phyloP scores from a whole-genome alignment of 805 yeast species.

The Suhomyces sp. region DNA sequence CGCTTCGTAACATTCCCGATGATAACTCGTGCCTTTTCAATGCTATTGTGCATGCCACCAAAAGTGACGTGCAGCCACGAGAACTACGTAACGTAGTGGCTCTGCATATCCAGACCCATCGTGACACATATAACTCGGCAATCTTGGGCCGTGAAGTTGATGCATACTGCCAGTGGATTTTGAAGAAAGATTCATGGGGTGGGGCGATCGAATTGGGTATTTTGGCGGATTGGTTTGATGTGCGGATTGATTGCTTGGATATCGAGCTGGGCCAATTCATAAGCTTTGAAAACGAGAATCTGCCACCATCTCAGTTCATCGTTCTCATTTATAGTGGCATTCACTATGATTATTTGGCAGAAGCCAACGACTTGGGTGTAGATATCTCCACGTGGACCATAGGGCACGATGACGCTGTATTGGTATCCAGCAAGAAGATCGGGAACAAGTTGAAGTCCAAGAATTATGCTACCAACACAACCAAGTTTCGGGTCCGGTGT shows the following conservation, averaged over 20 bases:
- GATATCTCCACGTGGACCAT: constrained; percentile 31
- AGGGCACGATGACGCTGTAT: constrained; percentile 32
- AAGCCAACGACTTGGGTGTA: background rate
- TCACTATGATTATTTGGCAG: constrained; percentile 63
- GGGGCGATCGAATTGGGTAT: constrained; percentile 78
- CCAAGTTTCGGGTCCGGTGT: constrained; percentile 57
- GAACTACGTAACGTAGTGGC: constrained; percentile 56
- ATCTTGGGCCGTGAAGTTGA: constrained; percentile 51
- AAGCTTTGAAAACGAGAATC: constrained; percentile 45
- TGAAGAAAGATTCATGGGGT: constrained; percentile 67
- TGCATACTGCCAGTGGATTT: constrained; percentile 63
- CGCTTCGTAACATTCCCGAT: constrained; percentile 63
- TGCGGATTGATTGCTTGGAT: constrained; percentile 61
- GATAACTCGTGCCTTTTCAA: constrained; percentile 79
- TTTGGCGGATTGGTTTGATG: constrained; percentile 49
- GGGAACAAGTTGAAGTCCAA: constrained; percentile 45
- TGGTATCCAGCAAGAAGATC: constrained; percentile 38
- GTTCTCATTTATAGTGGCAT: constrained; percentile 65
- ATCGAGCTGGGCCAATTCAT: constrained; percentile 61
- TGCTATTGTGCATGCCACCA: constrained; percentile 54
- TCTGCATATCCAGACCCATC: constrained; percentile 39
- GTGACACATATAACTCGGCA: constrained; percentile 49
- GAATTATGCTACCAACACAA: constrained; percentile 67
- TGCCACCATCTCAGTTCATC: constrained; percentile 40
- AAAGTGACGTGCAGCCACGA: constrained; percentile 34